Conservation (phyloP, 345 rosid genomes). For the Populus pruinosa region DNA sequence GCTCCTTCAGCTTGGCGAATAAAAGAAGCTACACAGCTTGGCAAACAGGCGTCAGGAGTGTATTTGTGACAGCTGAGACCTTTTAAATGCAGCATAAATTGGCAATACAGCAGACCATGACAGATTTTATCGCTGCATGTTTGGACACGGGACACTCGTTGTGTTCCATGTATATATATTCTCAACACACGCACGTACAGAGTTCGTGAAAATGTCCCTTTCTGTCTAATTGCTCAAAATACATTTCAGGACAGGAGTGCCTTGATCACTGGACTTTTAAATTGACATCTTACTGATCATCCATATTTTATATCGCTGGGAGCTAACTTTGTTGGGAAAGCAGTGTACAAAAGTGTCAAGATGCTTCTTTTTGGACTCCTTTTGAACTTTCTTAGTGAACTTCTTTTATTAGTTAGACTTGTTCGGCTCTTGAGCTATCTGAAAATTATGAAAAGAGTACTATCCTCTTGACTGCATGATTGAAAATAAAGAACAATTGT, state of each 20-base stretch:
- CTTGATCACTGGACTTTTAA: not conserved
- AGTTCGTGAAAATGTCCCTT: not conserved
- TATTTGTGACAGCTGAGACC: too few species aligned
- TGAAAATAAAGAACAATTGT: slow-evolving; percentile 27
- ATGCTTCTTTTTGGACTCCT: slow-evolving; percentile 33
- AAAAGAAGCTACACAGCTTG: too few species aligned
- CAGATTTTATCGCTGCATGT: too few species aligned
- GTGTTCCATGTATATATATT: too few species aligned
- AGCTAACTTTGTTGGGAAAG: slow-evolving; percentile 39
- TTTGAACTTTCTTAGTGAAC: slow-evolving; percentile 14
- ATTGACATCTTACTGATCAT: slow-evolving; percentile 1
- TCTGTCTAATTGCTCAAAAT: not conserved
- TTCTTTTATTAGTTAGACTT: slow-evolving; percentile 12
- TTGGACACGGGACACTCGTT: too few species aligned
- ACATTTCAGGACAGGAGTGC: not conserved
- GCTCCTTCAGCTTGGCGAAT: too few species aligned
- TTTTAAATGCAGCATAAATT: too few species aligned
- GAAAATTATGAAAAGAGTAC: slow-evolving; percentile 16
- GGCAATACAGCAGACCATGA: too few species aligned
- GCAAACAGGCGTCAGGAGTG: too few species aligned
- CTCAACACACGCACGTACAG: too few species aligned
- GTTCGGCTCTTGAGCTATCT: slow-evolving; percentile 17
- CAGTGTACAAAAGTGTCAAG: slow-evolving; percentile 38
- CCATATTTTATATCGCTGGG: slow-evolving; percentile 8
- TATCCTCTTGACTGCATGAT: slow-evolving; percentile 57